phyloP scores from a whole-genome alignment of 2,329 filamentous ascomycete genomes.

The Xylaria multiplex region DNA sequence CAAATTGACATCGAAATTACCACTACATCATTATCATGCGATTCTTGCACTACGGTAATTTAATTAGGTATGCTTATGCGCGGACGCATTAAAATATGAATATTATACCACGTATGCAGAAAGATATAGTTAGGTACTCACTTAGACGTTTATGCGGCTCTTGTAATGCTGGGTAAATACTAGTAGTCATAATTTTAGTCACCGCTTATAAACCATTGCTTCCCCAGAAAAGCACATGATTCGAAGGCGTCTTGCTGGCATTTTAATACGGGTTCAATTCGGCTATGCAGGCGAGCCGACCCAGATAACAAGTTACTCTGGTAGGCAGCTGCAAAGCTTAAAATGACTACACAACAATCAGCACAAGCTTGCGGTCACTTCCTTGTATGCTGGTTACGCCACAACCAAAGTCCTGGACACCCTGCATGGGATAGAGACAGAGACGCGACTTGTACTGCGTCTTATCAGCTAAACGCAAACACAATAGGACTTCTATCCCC shows the following conservation, averaged over 20 bases:
- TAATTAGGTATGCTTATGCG: not conserved
- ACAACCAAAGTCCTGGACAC: not conserved
- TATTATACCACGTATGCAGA: not conserved
- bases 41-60: constrained; percentile 17
- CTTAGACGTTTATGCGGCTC: too few relatives aligned
- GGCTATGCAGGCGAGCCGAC: not conserved
- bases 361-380: not conserved
- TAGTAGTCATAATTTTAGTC: not conserved
- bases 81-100: not conserved
- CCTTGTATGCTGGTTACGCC: not conserved
- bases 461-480: not conserved
- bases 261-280: not conserved
- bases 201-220: not conserved
- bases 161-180: not conserved
- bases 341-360: not conserved
- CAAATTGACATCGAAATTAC: constrained; percentile 1
- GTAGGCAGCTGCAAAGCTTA: not conserved
- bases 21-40: constrained; percentile 19
- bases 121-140: not conserved
- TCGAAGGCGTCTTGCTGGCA: not conserved
- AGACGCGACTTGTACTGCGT: not conserved
- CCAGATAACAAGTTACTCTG: not conserved
- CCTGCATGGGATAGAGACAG: not conserved
- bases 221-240: not conserved
- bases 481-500: not conserved